These are phyloP conservation scores for Polygonum aviculare DNA, from an alignment of 148 eudicot species.

Conservation along the genomic window DNA sequence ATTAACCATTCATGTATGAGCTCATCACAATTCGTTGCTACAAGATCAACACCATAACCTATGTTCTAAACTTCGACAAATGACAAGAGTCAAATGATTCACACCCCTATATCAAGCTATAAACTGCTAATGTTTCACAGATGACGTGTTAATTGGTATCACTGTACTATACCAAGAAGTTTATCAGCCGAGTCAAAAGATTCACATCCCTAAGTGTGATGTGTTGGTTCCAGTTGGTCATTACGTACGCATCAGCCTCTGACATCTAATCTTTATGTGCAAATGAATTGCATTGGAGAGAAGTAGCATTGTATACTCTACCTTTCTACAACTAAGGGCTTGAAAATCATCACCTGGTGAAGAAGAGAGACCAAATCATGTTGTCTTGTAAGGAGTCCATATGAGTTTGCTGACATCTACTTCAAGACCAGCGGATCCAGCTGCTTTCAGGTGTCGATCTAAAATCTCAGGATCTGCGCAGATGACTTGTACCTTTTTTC, in stretches of 20 bases:
- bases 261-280: background rate
- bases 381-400: constrained; percentile 92
- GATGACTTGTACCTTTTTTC: constrained; percentile 94
- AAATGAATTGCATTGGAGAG: background rate
- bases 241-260: background rate
- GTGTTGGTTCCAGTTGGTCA: background rate
- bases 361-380: constrained; percentile 7
- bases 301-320: background rate
- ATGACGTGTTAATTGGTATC: background rate
- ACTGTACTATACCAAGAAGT: background rate
- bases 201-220: background rate
- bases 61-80: background rate
- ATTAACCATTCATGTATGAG: too few species aligned
- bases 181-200: background rate
- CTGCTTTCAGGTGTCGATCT: constrained; percentile 95
- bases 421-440: constrained; percentile 89
- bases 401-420: constrained; percentile 81
- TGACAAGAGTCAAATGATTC: background rate
- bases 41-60: too few species aligned
- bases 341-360: background rate
- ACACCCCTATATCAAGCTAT: too few species aligned
- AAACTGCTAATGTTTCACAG: background rate
- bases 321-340: background rate
- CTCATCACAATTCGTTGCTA: too few species aligned
- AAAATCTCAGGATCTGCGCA: constrained; percentile 91